Evolutionary conservation across 2,329 filamentous ascomycete species (phyloP).

Genomic region (Lachnellula arida): DNA sequence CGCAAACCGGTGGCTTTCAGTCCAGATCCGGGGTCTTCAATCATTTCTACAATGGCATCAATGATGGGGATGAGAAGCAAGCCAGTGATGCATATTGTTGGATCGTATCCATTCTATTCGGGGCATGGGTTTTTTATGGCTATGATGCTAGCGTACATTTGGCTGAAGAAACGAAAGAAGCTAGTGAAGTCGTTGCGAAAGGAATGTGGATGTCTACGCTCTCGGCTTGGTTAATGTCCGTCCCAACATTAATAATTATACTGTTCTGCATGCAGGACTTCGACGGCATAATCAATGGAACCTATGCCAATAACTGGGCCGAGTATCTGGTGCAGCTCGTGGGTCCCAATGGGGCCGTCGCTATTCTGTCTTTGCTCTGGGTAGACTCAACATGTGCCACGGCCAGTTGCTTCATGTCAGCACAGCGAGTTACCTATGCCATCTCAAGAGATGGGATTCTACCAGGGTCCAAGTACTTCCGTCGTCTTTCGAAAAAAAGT

Average conservation of each 20-base stretch:
- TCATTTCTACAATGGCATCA: conserved; percentile 38
- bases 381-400: conserved; percentile 36
- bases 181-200: conserved; percentile 34
- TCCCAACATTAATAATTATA: conserved; percentile 37
- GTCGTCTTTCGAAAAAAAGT: conserved; percentile 27
- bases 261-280: conserved; percentile 40
- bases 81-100: conserved; percentile 36
- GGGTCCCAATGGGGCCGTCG: conserved; percentile 33
- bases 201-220: conserved; percentile 37
- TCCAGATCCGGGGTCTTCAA: conserved; percentile 31
- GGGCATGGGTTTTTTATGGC: conserved; percentile 35
- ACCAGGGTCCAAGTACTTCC: conserved; percentile 34
- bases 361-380: conserved; percentile 35
- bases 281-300: conserved; percentile 33
- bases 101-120: conserved; percentile 35
- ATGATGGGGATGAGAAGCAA: conserved; percentile 31
- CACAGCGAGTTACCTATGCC: conserved; percentile 38
- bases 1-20: conserved; percentile 32
- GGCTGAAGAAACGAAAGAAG: conserved; percentile 36
- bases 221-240: conserved; percentile 34
- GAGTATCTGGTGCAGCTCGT: conserved; percentile 37
- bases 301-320: conserved; percentile 37
- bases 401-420: conserved; percentile 36
- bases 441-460: conserved; percentile 38
- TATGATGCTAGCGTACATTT: conserved; percentile 36